These are phyloP conservation scores for Trichoderma gamsii DNA, from an alignment of 495 filamentous ascomycete species.

Conservation along the genomic window DNA sequence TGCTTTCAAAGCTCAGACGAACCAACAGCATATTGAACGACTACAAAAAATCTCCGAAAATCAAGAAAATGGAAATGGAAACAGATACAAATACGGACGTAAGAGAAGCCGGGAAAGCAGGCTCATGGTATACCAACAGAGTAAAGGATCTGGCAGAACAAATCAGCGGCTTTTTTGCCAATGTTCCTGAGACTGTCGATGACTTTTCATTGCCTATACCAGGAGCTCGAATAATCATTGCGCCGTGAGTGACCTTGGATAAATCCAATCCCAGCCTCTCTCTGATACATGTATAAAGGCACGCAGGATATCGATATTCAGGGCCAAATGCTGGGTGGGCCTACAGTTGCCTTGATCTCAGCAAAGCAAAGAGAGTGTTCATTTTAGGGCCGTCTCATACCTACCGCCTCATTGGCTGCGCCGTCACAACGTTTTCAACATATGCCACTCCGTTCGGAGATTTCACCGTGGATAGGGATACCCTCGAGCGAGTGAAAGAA, in stretches of 20 bases:
- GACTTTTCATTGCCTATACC: constrained; percentile 58
- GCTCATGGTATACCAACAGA: constrained; percentile 79
- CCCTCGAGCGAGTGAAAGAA: constrained; percentile 55
- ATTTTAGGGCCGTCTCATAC: constrained; percentile 93
- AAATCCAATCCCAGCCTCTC: constrained; percentile 11
- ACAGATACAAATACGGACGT: not conserved
- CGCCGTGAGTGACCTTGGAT: constrained; percentile 63
- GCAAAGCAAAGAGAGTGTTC: constrained; percentile 78
- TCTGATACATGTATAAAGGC: constrained; percentile 46
- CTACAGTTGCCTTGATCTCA: constrained; percentile 84
- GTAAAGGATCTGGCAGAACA: constrained; percentile 54
- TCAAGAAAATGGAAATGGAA: not conserved
- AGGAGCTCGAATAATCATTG: constrained; percentile 85
- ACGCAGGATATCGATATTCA: constrained; percentile 94
- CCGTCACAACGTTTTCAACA: constrained; percentile 64
- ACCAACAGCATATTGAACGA: not conserved
- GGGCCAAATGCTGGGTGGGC: constrained; percentile 91
- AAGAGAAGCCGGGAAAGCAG: constrained; percentile 47
- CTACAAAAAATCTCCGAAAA: not conserved
- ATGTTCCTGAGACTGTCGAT: constrained; percentile 61
- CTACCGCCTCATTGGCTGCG: constrained; percentile 68
- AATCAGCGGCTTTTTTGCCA: constrained; percentile 72
- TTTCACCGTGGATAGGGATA: constrained; percentile 63
- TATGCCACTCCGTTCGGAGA: constrained; percentile 86
- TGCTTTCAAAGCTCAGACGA: too few relatives aligned